A percentile compares a stretch with the other conserved stretches of the same genome.
Conservation (phyloP, 176 grass and related monocot genomes). For the Secale cereale region DNA sequence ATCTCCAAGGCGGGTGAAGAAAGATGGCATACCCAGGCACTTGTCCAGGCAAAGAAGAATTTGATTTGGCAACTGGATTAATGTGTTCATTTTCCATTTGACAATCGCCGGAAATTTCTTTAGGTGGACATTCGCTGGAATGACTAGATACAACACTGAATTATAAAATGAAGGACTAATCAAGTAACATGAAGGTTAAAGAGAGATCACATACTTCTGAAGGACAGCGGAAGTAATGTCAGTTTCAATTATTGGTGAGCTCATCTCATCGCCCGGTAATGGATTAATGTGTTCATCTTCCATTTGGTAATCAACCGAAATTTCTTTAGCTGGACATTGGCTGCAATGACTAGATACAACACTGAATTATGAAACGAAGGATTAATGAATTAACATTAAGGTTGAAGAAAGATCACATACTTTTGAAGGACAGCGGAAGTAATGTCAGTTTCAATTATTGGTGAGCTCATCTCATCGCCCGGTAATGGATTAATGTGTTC, state of each 20-base stretch:
- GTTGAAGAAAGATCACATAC: slow-evolving; percentile 9
- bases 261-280: slow-evolving; percentile 9
- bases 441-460: background rate
- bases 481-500: background rate
- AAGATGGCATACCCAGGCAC: background rate
- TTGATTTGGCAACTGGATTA: background rate
- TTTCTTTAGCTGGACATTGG: background rate
- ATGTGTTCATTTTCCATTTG: background rate
- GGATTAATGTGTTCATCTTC: background rate
- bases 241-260: background rate
- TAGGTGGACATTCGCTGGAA: slow-evolving; percentile 7
- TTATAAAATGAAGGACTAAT: background rate
- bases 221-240: slow-evolving; percentile 1
- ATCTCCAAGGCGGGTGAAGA: background rate
- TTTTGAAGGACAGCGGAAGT: background rate
- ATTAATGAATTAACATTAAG: background rate
- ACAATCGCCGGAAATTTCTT: background rate
- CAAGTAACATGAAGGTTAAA: background rate
- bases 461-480: background rate
- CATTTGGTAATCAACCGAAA: background rate
- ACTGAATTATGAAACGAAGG: background rate
- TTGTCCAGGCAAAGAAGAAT: background rate
- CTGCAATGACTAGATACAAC: slow-evolving; percentile 10
- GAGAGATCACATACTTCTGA: slow-evolving; percentile 9
- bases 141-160: background rate